phyloP scores from a whole-genome alignment of 2,329 filamentous ascomycete species.

The Cladosporium austrohemisphaericum region DNA sequence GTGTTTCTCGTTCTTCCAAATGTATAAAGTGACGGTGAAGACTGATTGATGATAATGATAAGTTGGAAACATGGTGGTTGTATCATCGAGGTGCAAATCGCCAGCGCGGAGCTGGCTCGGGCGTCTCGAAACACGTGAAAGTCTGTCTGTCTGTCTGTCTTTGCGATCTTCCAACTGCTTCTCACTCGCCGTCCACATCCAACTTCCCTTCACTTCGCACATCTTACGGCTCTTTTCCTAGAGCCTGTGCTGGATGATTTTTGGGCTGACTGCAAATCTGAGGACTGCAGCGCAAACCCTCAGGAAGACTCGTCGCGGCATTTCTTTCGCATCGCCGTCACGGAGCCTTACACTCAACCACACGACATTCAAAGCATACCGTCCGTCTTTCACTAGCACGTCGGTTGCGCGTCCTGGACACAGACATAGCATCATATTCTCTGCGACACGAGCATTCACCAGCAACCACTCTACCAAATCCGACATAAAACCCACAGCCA shows the following conservation, averaged over 20 bases:
- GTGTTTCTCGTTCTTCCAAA: too few species aligned
- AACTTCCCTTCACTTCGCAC: neutral
- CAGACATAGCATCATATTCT: neutral
- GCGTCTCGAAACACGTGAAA: too few species aligned
- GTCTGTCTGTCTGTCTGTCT: neutral
- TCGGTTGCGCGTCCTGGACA: neutral
- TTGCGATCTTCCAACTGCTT: neutral
- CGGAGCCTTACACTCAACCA: neutral
- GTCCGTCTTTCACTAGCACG: neutral
- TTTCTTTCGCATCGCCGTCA: slow-evolving; percentile 13
- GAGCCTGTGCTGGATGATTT: slow-evolving; percentile 20
- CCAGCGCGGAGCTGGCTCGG: too few species aligned
- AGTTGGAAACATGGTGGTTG: too few species aligned
- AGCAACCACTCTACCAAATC: neutral
- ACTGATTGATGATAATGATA: too few species aligned
- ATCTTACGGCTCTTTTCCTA: slow-evolving; percentile 1
- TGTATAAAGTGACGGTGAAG: too few species aligned
- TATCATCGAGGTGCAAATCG: too few species aligned
- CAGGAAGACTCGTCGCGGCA: slow-evolving; percentile 9
- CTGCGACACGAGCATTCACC: neutral
- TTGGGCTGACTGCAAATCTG: slow-evolving; percentile 15
- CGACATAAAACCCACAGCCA: slow-evolving; percentile 11
- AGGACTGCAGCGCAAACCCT: slow-evolving; percentile 15
- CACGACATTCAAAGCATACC: neutral
- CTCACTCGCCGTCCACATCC: neutral